phyloP scores from a whole-genome alignment of 495 filamentous ascomycete genomes.

The Diplogelasinospora grovesii region DNA sequence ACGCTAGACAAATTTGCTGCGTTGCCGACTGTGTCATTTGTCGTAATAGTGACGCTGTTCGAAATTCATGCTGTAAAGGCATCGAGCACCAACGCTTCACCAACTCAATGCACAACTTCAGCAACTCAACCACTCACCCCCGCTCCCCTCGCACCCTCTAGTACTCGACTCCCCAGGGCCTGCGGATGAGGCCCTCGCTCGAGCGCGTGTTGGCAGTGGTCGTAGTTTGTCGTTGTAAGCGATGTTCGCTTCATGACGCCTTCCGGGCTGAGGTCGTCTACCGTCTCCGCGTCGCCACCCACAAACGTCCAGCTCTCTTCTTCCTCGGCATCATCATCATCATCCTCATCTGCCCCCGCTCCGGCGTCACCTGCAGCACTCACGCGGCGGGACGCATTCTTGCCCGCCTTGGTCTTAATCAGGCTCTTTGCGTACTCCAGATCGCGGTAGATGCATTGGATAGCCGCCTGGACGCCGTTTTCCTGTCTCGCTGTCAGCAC shows the following conservation, averaged over 20 bases:
- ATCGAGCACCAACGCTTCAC: too few relatives aligned
- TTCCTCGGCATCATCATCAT: conserved; percentile 30
- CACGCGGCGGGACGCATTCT: conserved; percentile 46
- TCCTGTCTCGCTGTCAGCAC: conserved; percentile 50
- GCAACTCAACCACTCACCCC: conserved; percentile 1
- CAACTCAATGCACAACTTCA: too few relatives aligned
- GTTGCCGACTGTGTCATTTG: too few relatives aligned
- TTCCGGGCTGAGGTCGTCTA: conserved; percentile 15
- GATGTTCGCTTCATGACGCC: conserved; percentile 11
- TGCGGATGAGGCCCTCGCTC: too few relatives aligned
- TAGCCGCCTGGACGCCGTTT: conserved; percentile 78
- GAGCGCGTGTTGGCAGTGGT: too few relatives aligned
- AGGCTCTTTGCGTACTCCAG: conserved; percentile 90
- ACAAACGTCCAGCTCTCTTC: conserved; percentile 48
- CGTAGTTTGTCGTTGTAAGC: too few relatives aligned
- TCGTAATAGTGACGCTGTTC: too few relatives aligned
- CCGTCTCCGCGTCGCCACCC: conserved; percentile 26
- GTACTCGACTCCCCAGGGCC: conserved; percentile 7
- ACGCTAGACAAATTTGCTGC: too few relatives aligned
- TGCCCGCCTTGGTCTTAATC: conserved; percentile 54
- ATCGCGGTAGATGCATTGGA: conserved; percentile 91
- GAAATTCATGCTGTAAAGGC: too few relatives aligned
- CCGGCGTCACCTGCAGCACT: conserved; percentile 12
- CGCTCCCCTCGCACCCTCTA: conserved; percentile 7
- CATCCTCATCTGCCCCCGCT: conserved; percentile 14